Base-by-base conservation (phyloP, 139 green algal species). In the Zygnema circumcarinatum region DNA sequence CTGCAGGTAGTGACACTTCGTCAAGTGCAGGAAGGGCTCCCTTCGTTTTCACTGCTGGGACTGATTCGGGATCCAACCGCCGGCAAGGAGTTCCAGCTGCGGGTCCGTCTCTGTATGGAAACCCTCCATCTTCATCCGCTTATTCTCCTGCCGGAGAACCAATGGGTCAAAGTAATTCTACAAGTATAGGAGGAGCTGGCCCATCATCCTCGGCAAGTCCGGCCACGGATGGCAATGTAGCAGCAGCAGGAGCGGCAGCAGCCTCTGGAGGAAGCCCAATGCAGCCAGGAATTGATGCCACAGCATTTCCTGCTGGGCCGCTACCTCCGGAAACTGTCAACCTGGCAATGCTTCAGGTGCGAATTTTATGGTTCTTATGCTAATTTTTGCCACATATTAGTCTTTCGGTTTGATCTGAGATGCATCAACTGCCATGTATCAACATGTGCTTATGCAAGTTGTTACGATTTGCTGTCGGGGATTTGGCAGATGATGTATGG, bases 401-500 rank as follows among this genome's bases (percentile, higher is more conserved):
- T n/a, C n/a, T n/a, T n/a, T n/a, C n/a, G n/a, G n/a, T n/a, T n/a
- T n/a, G n/a, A n/a, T n/a, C n/a, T n/a, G n/a, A n/a, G n/a, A n/a
- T n/a, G n/a, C n/a, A n/a, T n/a, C n/a, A n/a, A n/a, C n/a, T n/a
- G n/a, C 54, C 54, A 29, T 29, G 54, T 29, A 72, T 72, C 54
- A 25, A 29, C 29, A 29, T 72, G 29, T 72, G 54, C 54, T 3
- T 78, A 16, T 78, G 69, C 16, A 25, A n/a, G 16, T 78, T 11
- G 3, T 39, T 78, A 16, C 7, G 3, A 22, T 39, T 7, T 25
- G 7, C n/a, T n/a, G n/a, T n/a, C n/a, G n/a, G n/a, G n/a, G n/a
- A n/a, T 39, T 20, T 41, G 35, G 35, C 69, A 78, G 69, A 78
- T 78, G 69, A 78, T 78, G 69, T 78, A 78, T 41, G 69, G 69